Percentiles rank a stretch among this genome's conserved stretches.
phyloP scores from a whole-genome alignment of 2,329 filamentous ascomycete genomes.

The Onygena corvina region DNA sequence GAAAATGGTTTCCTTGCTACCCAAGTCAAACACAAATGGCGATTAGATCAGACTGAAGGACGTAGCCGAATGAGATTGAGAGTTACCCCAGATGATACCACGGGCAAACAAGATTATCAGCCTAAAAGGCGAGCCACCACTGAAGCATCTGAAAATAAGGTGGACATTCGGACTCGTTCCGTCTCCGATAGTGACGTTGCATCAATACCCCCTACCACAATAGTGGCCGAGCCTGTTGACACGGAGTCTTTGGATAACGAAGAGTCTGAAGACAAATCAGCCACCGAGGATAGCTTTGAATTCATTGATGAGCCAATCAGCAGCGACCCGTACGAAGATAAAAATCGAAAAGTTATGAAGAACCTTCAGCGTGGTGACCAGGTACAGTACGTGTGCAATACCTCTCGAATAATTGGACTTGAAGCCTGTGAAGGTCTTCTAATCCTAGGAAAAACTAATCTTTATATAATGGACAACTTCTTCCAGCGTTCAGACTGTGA shows the following conservation, averaged over 20 bases:
- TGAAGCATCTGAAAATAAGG: constrained; percentile 36
- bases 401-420: constrained; percentile 84
- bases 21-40: constrained; percentile 60
- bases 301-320: constrained; percentile 85
- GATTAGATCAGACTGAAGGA: constrained; percentile 88
- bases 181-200: constrained; percentile 32
- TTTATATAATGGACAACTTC: constrained; percentile 93
- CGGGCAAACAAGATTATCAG: constrained; percentile 61
- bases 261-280: constrained; percentile 28
- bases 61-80: constrained; percentile 88
- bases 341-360: constrained; percentile 95
- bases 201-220: constrained; percentile 27
- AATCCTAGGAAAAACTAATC: constrained; percentile 77
- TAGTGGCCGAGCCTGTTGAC: constrained; percentile 25
- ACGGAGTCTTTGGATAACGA: constrained; percentile 21
- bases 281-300: constrained; percentile 83
- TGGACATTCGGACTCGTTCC: constrained; percentile 35
- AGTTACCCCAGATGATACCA: constrained; percentile 63
- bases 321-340: constrained; percentile 83
- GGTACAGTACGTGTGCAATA: constrained; percentile 87
- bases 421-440: constrained; percentile 89
- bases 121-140: constrained; percentile 58
- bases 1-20: constrained; percentile 71
- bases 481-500: constrained; percentile 92
- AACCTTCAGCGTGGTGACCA: constrained; percentile 81